Conservation (phyloP, 768 basidiomycete genomes). For the Rhodocollybia butyracea region DNA sequence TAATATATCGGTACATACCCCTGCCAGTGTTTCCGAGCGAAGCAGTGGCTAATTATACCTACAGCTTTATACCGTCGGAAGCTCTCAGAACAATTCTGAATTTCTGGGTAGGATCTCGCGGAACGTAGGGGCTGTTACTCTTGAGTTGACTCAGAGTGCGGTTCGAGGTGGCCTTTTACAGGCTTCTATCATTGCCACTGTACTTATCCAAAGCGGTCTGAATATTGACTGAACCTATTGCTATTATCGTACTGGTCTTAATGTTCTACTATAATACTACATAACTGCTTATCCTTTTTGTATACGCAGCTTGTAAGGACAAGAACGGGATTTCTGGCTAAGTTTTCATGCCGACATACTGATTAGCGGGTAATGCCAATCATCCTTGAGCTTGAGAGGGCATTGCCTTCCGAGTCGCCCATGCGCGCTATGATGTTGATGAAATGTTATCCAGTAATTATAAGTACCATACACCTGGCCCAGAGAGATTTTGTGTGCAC, state of each 20-base stretch:
- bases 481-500: too few species aligned
- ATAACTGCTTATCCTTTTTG: too few species aligned
- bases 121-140: constrained; percentile 26
- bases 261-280: background rate
- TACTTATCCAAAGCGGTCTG: constrained; percentile 43
- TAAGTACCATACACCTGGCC: too few species aligned
- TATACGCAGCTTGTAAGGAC: too few species aligned
- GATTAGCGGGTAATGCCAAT: too few species aligned
- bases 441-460: too few species aligned
- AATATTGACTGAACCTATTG: constrained; percentile 34
- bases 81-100: constrained; percentile 17
- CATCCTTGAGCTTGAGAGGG: too few species aligned
- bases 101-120: constrained; percentile 37
- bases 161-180: constrained; percentile 45
- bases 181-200: constrained; percentile 38
- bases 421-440: too few species aligned
- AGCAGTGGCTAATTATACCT: background rate
- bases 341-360: too few species aligned
- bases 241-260: too few species aligned
- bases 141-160: constrained; percentile 46
- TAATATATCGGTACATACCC: constrained; percentile 30
- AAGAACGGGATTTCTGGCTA: too few species aligned
- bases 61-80: constrained; percentile 35
- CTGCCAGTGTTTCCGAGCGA: background rate
- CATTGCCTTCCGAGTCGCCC: too few species aligned